These are phyloP conservation scores for Panicum hallii DNA, from an alignment of 202 grass and related monocot genomes.

Conservation along the genomic window DNA sequence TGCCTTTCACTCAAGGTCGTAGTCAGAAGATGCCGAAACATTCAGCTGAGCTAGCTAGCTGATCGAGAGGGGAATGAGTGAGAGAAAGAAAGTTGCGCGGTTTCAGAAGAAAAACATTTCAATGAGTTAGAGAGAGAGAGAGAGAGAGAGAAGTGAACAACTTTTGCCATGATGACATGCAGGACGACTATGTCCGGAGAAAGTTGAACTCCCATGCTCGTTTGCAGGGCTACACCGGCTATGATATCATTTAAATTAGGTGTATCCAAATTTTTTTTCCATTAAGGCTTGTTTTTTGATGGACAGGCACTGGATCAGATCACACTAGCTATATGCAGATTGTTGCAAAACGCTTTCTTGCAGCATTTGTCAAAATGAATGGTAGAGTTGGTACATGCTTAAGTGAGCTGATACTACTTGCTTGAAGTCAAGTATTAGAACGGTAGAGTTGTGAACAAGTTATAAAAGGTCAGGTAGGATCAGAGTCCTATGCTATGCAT, in stretches of 20 bases:
- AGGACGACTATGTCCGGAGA: conserved; percentile 16
- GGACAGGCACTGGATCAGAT: not conserved
- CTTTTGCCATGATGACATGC: conserved; percentile 34
- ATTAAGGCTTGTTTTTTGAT: not conserved
- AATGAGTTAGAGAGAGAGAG: conserved; percentile 22
- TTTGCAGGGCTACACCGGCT: not conserved
- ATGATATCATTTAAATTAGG: not conserved
- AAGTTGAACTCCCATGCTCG: conserved; percentile 19
- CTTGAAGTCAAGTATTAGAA: not conserved
- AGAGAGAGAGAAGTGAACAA: conserved; percentile 19
- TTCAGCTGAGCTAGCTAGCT: not conserved
- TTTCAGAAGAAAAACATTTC: not conserved
- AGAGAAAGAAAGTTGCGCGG: conserved; percentile 14
- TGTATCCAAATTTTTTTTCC: not conserved
- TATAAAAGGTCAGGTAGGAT: not conserved
- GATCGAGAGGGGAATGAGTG: conserved; percentile 33
- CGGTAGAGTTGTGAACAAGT: not conserved
- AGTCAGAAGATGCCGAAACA: conserved; percentile 41
- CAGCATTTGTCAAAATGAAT: not conserved
- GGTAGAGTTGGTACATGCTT: not conserved
- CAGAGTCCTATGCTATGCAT: not conserved
- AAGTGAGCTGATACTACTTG: not conserved
- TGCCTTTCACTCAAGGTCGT: conserved; percentile 31
- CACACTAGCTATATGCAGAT: not conserved
- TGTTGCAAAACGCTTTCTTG: not conserved